Conservation (phyloP, 2,329 filamentous ascomycete species). For the Calonectria pteridis region DNA sequence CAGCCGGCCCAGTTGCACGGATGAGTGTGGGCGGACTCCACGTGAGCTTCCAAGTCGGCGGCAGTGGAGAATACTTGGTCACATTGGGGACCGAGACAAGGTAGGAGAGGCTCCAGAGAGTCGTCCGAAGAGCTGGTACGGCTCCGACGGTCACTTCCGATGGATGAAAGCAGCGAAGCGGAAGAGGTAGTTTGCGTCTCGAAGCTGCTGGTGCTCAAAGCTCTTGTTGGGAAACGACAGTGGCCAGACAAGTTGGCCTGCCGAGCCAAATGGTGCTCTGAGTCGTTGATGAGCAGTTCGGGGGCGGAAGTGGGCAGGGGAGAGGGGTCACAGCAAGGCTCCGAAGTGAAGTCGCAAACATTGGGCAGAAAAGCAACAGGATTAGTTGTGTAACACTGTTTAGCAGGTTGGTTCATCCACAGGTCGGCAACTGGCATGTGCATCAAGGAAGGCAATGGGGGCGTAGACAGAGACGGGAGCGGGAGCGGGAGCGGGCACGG, state of each 20-base stretch:
- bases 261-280: conserved; percentile 14
- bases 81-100: conserved; percentile 47
- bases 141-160: conserved; percentile 36
- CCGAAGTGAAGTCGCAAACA: conserved; percentile 2
- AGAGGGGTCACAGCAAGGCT: not conserved
- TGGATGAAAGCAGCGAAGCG: conserved; percentile 46
- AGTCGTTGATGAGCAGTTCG: conserved; percentile 14
- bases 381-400: conserved; percentile 1
- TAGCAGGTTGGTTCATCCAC: conserved; percentile 9
- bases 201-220: conserved; percentile 44
- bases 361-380: not conserved
- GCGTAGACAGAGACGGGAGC: not conserved
- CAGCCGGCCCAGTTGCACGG: conserved; percentile 58
- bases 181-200: conserved; percentile 46
- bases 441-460: not conserved
- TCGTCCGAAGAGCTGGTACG: conserved; percentile 29
- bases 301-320: conserved; percentile 12
- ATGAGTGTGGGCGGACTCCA: conserved; percentile 46
- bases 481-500: conserved; percentile 18
- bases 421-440: conserved; percentile 1
- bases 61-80: conserved; percentile 39
- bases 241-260: conserved; percentile 13
- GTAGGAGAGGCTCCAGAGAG: conserved; percentile 24
- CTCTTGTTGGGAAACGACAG: conserved; percentile 14
- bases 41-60: conserved; percentile 41